Percentiles rank a stretch among this genome's conserved stretches.
phyloP scores from a whole-genome alignment of 108 stramenopile genomes.

The Fistulifera solaris region DNA sequence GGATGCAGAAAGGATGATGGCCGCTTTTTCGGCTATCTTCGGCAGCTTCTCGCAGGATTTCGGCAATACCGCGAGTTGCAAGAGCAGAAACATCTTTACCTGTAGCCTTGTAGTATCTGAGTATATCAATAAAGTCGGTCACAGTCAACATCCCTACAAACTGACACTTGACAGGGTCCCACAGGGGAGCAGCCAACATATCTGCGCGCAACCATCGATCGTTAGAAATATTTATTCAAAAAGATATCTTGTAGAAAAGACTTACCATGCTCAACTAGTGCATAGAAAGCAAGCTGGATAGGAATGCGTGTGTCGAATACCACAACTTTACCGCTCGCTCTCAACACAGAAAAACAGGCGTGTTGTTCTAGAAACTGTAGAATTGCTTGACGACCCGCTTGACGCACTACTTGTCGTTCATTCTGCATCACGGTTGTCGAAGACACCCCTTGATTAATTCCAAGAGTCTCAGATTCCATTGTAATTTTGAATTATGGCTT shows the following conservation, averaged over 20 bases:
- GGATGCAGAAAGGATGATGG: slow-evolving; percentile 13
- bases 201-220: slow-evolving; percentile 24
- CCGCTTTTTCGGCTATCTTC: slow-evolving; percentile 1
- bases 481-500: too few relatives aligned
- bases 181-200: slow-evolving; percentile 91
- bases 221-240: background rate
- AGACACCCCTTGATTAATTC: too few relatives aligned
- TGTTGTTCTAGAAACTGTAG: slow-evolving; percentile 62
- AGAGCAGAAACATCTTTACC: slow-evolving; percentile 49
- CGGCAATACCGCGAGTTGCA: slow-evolving; percentile 71
- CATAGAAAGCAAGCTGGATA: slow-evolving; percentile 97
- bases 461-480: too few relatives aligned
- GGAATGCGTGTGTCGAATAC: slow-evolving; percentile 97
- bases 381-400: slow-evolving; percentile 72
- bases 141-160: slow-evolving; percentile 93
- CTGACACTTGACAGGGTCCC: slow-evolving; percentile 79
- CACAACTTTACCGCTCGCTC: slow-evolving; percentile 85
- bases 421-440: slow-evolving; percentile 15
- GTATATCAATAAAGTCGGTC: slow-evolving; percentile 92
- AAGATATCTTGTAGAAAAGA: background rate
- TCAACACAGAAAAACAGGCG: slow-evolving; percentile 63
- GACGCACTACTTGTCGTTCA: slow-evolving; percentile 69
- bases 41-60: slow-evolving; percentile 50
- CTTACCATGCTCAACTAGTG: slow-evolving; percentile 94
- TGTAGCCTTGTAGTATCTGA: slow-evolving; percentile 70